A percentile compares a stretch with the other conserved stretches of the same genome.
Conservation (phyloP, 2,329 filamentous ascomycete species). For the Fusarium sambucinum region DNA sequence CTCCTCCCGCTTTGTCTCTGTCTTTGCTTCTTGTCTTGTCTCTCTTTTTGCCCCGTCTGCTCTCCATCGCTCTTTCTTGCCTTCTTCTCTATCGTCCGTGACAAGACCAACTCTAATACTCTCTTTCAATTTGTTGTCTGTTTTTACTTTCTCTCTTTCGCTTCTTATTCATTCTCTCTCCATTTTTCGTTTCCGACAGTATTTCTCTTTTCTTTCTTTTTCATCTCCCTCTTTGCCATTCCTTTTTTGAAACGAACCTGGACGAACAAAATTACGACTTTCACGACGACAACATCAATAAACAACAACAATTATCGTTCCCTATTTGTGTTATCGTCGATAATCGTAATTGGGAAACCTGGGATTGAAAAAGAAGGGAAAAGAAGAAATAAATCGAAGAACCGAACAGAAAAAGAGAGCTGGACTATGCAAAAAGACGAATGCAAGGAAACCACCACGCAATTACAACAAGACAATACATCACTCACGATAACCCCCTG, state of each 20-base stretch:
- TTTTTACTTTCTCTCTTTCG: constrained; percentile 8
- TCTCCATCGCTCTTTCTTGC: constrained; percentile 4
- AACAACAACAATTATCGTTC: constrained; percentile 29
- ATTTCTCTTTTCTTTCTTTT: constrained; percentile 33
- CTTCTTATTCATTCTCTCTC: constrained; percentile 25
- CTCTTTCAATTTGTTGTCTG: constrained; percentile 23
- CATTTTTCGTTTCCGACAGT: constrained; percentile 16
- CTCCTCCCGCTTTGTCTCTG: constrained; percentile 36
- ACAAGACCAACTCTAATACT: constrained; percentile 35
- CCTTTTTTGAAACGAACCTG: constrained; percentile 30
- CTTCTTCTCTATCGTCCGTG: constrained; percentile 21
- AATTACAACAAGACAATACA: constrained; percentile 24
- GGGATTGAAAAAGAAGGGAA: constrained; percentile 33
- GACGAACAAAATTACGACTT: constrained; percentile 37
- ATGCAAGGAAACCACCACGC: constrained; percentile 30
- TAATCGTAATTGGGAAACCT: constrained; percentile 33
- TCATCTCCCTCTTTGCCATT: constrained; percentile 3
- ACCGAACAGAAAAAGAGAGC: constrained; percentile 5
- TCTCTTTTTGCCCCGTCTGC: constrained; percentile 30
- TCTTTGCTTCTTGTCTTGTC: constrained; percentile 22
- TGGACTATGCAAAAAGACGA: constrained; percentile 5
- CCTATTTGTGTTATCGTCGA: constrained; percentile 45
- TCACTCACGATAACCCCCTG: constrained; percentile 35
- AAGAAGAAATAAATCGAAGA: constrained; percentile 13
- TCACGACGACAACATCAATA: constrained; percentile 32